Evolutionary conservation across 106 monocot genomes (phyloP), one percentile per base, ranked within the genome.

Genomic region (Apostasia shenzhenica): DNA sequence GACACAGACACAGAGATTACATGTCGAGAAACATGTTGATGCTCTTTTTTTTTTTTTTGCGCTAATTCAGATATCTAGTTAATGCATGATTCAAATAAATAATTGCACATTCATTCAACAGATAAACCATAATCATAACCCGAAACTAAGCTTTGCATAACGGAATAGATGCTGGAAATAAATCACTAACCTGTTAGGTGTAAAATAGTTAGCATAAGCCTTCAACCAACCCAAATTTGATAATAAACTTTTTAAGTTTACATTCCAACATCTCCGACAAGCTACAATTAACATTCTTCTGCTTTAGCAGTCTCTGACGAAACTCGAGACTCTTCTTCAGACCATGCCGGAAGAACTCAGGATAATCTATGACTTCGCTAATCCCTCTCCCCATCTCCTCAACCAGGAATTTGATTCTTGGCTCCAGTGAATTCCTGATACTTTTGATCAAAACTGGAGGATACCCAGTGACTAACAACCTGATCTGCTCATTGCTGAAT

Each of bases 371-470:
- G 14, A 81, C 80, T 78, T 97, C 92, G n/a, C 73, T 44, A 43
- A 92, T 77, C 6, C 67, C 64, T 63, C 95, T 84, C 64, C 84
- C 89, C 95, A 86, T 97, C 43, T 83, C 82, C 72, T 87, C 89
- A 8, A 82, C 82, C 81, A 92, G 49, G 64, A 89, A 89, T 68
- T 69, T 84, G 48, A 97, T 81, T 70, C 84, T 88, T 4, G 92
- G 92, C 54, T 89, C 82, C 45, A 92, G 45, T 10, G 86, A 95
- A 64, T 95, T 82, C 73, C 75, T 82, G 8, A 89, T 76, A 44
- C 95, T 92, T 81, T 92, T 95, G 71, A 95, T 89, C 55, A 97
- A 68, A 64, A 97, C 67, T 61, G 86, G 92, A 4, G 95, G 92
- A 75, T 97, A 92, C 11, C 89, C 84, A 57, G 77, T 55, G 14